Evolutionary conservation across 1,284 basidiomycete species (phyloP).

Genomic region (Tilletiaria anomala): DNA sequence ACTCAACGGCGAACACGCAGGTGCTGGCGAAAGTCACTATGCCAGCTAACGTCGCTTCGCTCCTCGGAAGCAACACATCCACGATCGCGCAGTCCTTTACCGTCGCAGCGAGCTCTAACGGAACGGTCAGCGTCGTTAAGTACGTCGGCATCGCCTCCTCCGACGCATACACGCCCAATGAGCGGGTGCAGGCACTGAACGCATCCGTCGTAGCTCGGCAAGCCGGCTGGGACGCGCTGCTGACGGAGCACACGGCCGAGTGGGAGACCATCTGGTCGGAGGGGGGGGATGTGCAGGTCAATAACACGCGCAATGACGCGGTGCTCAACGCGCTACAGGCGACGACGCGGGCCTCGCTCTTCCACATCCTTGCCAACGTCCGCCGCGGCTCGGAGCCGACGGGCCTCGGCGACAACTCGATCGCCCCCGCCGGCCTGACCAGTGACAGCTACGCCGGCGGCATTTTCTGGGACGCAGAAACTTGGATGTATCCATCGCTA

Average conservation of each 20-base stretch:
- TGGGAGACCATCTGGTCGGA: conserved; percentile 15
- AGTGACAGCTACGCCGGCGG: conserved; percentile 10
- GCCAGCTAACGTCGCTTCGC: conserved; percentile 1
- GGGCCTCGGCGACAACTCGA: conserved; percentile 23
- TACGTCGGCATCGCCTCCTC: conserved; percentile 31
- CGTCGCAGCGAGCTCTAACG: conserved; percentile 4
- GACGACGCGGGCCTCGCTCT: conserved; percentile 15
- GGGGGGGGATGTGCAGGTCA: conserved; percentile 19
- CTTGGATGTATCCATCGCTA: conserved; percentile 24
- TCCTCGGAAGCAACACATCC: conserved; percentile 2
- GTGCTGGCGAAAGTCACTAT: too few relatives aligned
- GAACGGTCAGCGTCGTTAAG: conserved; percentile 14
- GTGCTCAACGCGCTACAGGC: too few relatives aligned
- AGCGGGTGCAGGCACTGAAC: conserved; percentile 8
- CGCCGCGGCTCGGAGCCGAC: conserved; percentile 12
- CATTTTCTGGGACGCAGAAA: conserved; percentile 22
- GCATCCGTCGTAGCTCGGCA: conserved; percentile 8
- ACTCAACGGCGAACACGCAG: background rate
- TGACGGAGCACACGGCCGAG: conserved; percentile 6
- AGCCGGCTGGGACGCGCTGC: conserved; percentile 11
- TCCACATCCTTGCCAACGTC: conserved; percentile 20
- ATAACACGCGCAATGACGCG: conserved; percentile 9
- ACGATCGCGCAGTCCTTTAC: conserved; percentile 11
- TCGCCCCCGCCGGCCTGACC: conserved; percentile 26
- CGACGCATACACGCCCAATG: conserved; percentile 17